A percentile compares a stretch with the other conserved stretches of the same genome.
These are phyloP conservation scores for Anthracocystis panici-leucophaei DNA, from an alignment of 1,284 basidiomycete genomes.

Conservation along the genomic window DNA sequence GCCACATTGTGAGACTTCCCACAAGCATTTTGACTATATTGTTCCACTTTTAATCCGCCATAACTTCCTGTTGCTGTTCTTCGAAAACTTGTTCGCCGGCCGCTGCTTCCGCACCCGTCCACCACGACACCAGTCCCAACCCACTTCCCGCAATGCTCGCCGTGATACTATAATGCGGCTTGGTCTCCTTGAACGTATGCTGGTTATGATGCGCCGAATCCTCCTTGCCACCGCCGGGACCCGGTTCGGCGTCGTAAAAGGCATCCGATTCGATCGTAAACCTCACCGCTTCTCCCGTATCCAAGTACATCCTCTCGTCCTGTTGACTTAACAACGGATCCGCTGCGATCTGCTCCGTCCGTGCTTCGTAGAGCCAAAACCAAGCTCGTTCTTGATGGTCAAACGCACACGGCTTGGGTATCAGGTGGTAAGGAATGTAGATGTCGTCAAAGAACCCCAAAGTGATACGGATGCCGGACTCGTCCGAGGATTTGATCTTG, in stretches of 20 bases:
- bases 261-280: conserved; percentile 87
- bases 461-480: conserved; percentile 78
- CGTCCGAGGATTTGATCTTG: conserved; percentile 80
- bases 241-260: conserved; percentile 91
- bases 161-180: conserved; percentile 51
- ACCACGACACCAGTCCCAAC: conserved; percentile 77
- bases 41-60: conserved; percentile 1
- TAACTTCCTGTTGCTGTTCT: conserved; percentile 6
- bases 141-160: conserved; percentile 87
- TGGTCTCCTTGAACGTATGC: conserved; percentile 33
- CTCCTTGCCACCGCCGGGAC: conserved; percentile 72
- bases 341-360: conserved; percentile 57
- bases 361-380: conserved; percentile 70
- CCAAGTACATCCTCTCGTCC: conserved; percentile 84
- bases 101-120: conserved; percentile 71
- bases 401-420: conserved; percentile 82
- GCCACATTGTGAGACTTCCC: conserved; percentile 18
- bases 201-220: conserved; percentile 34
- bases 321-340: conserved; percentile 59
- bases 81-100: conserved; percentile 17
- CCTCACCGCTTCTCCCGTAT: conserved; percentile 84
- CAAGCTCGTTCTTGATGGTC: conserved; percentile 70
- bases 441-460: conserved; percentile 95
- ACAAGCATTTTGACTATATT: not conserved
- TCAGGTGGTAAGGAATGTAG: conserved; percentile 77